Conservation (phyloP, 2,329 filamentous ascomycete species). For the Fusarium concolor region DNA sequence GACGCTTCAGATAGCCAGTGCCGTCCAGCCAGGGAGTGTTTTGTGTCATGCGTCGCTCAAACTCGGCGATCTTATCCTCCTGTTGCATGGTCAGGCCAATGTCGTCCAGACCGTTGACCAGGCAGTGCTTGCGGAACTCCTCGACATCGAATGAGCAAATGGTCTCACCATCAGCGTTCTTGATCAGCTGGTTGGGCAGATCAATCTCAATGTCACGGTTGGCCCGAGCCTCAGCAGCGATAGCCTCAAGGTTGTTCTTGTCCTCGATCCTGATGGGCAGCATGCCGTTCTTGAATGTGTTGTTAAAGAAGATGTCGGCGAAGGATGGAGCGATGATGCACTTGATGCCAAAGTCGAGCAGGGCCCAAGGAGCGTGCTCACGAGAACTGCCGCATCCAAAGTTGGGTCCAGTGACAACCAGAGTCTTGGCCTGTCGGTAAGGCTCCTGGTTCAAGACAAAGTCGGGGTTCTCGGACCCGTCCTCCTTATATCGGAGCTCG, state of each 20-base stretch:
- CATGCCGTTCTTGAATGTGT: slow-evolving; percentile 99
- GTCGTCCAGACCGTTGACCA: slow-evolving; percentile 93
- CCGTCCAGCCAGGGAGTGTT: slow-evolving; percentile 95
- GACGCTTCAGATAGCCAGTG: slow-evolving; percentile 77
- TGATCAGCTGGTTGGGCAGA: slow-evolving; percentile 85
- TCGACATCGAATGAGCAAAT: slow-evolving; percentile 89
- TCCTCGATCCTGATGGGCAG: slow-evolving; percentile 83
- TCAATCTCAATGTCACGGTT: slow-evolving; percentile 91
- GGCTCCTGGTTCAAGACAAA: slow-evolving; percentile 94
- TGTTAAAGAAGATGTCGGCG: slow-evolving; percentile 93
- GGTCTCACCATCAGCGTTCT: slow-evolving; percentile 77
- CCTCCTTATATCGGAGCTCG: slow-evolving; percentile 79
- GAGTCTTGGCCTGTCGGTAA: slow-evolving; percentile 85
- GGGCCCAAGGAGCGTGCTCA: slow-evolving; percentile 96
- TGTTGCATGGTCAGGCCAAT: slow-evolving; percentile 94
- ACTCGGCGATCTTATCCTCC: slow-evolving; percentile 86
- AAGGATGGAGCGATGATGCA: slow-evolving; percentile 89
- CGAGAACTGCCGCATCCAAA: slow-evolving; percentile 94
- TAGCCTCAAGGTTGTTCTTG: slow-evolving; percentile 71
- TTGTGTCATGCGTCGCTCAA: slow-evolving; percentile 80
- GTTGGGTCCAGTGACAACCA: slow-evolving; percentile 91
- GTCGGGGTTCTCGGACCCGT: slow-evolving; percentile 78
- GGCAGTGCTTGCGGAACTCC: slow-evolving; percentile 92
- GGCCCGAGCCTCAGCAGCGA: slow-evolving; percentile 81
- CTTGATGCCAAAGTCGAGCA: slow-evolving; percentile 96